Percentiles rank a stretch among this genome's conserved stretches.
phyloP scores from a whole-genome alignment of 306 rosid genomes.

The Crotalaria pallida region DNA sequence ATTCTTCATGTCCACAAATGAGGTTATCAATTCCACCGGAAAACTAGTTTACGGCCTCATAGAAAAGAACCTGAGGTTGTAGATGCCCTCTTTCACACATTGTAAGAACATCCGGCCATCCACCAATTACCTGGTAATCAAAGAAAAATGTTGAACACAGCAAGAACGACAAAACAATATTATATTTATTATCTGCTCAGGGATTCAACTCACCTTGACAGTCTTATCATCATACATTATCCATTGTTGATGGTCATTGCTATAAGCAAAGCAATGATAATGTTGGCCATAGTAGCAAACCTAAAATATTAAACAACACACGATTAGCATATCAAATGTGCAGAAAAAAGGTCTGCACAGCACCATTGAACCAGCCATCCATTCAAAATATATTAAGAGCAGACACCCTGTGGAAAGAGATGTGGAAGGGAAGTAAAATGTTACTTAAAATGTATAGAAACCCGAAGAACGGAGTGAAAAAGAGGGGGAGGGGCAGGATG shows the following conservation, averaged over 20 bases:
- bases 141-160: neutral
- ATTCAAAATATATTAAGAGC: neutral
- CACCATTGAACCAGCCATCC: neutral
- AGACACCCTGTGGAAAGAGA: neutral
- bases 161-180: constrained; percentile 19
- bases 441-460: neutral
- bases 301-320: constrained; percentile 33
- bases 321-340: neutral
- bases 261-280: constrained; percentile 95
- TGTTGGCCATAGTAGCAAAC: constrained; percentile 99
- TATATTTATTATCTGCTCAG: neutral
- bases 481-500: neutral
- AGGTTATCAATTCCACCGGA: constrained; percentile 33
- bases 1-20: constrained; percentile 29
- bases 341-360: constrained; percentile 5
- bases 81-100: constrained; percentile 90
- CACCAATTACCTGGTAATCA: constrained; percentile 70
- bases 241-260: constrained; percentile 70
- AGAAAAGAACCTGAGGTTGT: constrained; percentile 98
- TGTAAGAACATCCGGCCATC: constrained; percentile 78
- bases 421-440: neutral
- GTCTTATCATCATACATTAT: constrained; percentile 92
- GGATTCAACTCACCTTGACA: constrained; percentile 64
- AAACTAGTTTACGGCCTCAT: constrained; percentile 80
- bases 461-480: neutral